A percentile compares a stretch with the other conserved stretches of the same genome.
phyloP scores from a whole-genome alignment of 371 early-diverging fungal genomes.

The Lichtheimia corymbifera region DNA sequence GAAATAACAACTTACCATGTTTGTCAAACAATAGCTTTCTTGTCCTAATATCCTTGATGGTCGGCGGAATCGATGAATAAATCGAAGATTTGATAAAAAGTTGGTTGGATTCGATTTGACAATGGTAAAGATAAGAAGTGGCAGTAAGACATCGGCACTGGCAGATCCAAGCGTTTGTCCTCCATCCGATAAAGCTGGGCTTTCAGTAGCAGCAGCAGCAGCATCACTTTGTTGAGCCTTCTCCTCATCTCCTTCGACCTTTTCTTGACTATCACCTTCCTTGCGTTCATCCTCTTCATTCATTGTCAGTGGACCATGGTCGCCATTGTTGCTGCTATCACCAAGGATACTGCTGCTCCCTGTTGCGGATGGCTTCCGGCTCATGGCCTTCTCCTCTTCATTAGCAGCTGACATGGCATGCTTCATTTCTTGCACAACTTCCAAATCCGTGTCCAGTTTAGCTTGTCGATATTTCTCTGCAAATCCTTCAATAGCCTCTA shows the following conservation, averaged over 20 bases:
- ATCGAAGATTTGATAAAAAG: constrained; percentile 63
- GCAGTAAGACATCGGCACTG: constrained; percentile 67
- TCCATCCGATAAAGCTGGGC: neutral
- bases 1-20: constrained; percentile 28
- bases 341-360: neutral
- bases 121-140: constrained; percentile 68
- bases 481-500: constrained; percentile 27
- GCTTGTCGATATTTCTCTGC: constrained; percentile 22
- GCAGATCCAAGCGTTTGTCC: constrained; percentile 19
- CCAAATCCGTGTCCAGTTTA: constrained; percentile 14
- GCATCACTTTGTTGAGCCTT: neutral
- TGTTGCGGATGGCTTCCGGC: neutral
- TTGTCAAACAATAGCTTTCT: constrained; percentile 55
- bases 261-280: no score
- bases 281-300: no score
- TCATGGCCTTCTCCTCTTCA: constrained; percentile 10
- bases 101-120: constrained; percentile 69
- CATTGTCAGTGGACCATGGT: no score
- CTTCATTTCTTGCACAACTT: constrained; percentile 33
- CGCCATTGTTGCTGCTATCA: neutral
- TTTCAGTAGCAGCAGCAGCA: neutral
- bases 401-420: constrained; percentile 27
- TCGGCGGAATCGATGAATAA: constrained; percentile 54
- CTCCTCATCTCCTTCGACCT: neutral
- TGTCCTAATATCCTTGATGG: constrained; percentile 48